phyloP scores from a whole-genome alignment of 176 grass and related monocot genomes.

The Chloris gayana region DNA sequence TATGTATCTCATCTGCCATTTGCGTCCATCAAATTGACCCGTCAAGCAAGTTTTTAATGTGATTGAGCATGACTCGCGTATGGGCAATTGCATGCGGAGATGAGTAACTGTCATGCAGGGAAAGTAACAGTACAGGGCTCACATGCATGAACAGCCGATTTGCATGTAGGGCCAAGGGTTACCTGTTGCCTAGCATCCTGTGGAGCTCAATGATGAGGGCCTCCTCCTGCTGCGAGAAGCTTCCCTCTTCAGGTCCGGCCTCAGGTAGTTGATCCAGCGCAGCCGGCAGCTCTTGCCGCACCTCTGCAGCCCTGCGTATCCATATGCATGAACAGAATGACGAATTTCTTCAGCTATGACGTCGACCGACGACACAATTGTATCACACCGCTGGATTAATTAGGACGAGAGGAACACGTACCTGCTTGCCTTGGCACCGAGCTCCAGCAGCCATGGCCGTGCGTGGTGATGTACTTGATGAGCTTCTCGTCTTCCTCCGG shows the following conservation, averaged over 20 bases:
- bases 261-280: conserved; percentile 76
- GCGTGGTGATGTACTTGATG: neutral
- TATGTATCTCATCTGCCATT: neutral
- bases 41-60: conserved; percentile 32
- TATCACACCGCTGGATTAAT: neutral
- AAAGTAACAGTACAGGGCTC: conserved; percentile 25
- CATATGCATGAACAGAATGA: neutral
- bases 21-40: conserved; percentile 22
- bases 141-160: conserved; percentile 23
- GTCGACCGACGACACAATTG: neutral
- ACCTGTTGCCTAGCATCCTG: no score
- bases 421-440: conserved; percentile 87
- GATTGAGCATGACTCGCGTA: conserved; percentile 20
- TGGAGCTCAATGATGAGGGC: conserved; percentile 3
- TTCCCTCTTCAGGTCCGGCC: conserved; percentile 64
- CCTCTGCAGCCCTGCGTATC: conserved; percentile 49
- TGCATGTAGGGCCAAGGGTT: neutral
- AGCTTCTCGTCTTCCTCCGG: no score
- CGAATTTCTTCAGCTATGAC: neutral
- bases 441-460: conserved; percentile 94
- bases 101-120: neutral
- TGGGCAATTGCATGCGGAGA: conserved; percentile 20
- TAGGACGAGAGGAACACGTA: conserved; percentile 17
- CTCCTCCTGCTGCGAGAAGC: neutral
- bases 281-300: conserved; percentile 72